phyloP scores from a whole-genome alignment of 2,329 filamentous ascomycete genomes.

The Hortaea sp. region DNA sequence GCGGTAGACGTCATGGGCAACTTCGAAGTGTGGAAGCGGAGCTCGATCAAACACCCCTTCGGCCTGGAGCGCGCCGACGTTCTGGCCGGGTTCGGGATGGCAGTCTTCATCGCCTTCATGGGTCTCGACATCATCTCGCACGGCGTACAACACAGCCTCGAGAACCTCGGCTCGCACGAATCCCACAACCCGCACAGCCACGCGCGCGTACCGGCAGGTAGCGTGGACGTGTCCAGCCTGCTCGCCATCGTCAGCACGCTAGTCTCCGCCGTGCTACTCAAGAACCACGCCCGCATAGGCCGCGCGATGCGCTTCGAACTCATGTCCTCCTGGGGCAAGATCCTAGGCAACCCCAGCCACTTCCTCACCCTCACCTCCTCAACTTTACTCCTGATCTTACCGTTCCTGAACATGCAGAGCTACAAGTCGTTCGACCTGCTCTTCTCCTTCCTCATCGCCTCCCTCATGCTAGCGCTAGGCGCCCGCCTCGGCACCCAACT shows the following conservation, averaged over 20 bases:
- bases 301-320: conserved; percentile 82
- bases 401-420: conserved; percentile 68
- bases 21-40: conserved; percentile 94
- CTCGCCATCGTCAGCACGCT: conserved; percentile 75
- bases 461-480: conserved; percentile 82
- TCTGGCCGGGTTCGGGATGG: conserved; percentile 89
- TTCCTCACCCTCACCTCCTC: conserved; percentile 88
- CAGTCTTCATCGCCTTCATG: conserved; percentile 93
- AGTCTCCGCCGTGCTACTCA: conserved; percentile 74
- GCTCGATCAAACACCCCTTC: conserved; percentile 87
- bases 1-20: conserved; percentile 88
- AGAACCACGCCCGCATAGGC: conserved; percentile 86
- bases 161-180: conserved; percentile 59
- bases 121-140: conserved; percentile 92
- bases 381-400: conserved; percentile 66
- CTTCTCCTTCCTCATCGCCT: conserved; percentile 70
- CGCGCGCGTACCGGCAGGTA: conserved; percentile 59
- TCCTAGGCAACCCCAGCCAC: conserved; percentile 92
- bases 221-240: conserved; percentile 69
- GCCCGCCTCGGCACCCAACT: conserved; percentile 74
- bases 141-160: conserved; percentile 84
- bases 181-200: conserved; percentile 51
- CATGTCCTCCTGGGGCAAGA: conserved; percentile 67
- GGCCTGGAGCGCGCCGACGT: conserved; percentile 83
- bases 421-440: conserved; percentile 76